Evolutionary conservation across 139 green algal species (phyloP), one percentile per base, ranked within the genome.

Genomic region (Pseudopediastrum boryanum): DNA sequence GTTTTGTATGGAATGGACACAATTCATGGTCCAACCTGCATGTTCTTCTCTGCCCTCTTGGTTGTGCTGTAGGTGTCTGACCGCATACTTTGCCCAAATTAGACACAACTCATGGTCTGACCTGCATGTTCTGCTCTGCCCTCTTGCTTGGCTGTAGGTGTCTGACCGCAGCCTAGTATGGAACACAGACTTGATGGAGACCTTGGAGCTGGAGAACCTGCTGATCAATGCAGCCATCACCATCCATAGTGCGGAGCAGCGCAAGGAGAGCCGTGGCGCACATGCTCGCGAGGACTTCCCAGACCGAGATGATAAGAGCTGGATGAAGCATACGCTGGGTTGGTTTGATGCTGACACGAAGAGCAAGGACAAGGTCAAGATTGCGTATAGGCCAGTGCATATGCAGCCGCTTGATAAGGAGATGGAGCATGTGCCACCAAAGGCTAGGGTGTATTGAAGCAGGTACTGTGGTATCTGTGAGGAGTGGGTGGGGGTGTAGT

Each of bases 121-220:
- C 16, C 46, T 56, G 46, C 46, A 12, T 12, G 13, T 56, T 12
- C 46, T 56, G 21, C 56, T 65, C 43, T 38, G 54, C 36, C 29
- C 31, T 44, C 33, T 38, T 48, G 8, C 12, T 38, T 8, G 25
- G n/a, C n/a, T n/a, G n/a, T 75, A 90, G 83, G 58, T 84, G 25
- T 65, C 73, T 43, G 85, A 92, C 71, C 83, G 83, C 61, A 85
- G 71, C 64, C 82, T 97, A 83, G 89, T 97, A 54, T 98, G 94
- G 93, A 98, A 98, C 90, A 97, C 94, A 1, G 94, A 98, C 84
- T 84, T 99, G 70, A 70, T 98, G 50, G 96, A 99, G 87, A 93
- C 96, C 38, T 72, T 99, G 76, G 96, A 99, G 94, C 93, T 99
- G 79, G 94, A 99, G 82, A 99, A 99, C 89, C 87, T 99, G 85